Evolutionary conservation across 2,329 filamentous ascomycete genomes (phyloP).

Genomic region (Fusarium kyushuense): DNA sequence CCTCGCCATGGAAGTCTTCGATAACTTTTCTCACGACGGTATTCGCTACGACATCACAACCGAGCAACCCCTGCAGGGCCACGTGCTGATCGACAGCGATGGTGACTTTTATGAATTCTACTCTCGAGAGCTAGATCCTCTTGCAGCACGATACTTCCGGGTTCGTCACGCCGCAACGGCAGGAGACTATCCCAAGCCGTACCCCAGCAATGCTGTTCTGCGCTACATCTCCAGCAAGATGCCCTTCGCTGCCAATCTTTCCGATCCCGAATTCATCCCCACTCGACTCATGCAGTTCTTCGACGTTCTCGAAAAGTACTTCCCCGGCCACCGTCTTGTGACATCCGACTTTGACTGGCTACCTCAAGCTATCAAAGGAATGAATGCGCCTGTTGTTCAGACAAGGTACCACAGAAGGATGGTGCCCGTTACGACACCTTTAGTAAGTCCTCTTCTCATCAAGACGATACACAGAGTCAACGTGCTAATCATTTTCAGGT

Average conservation of each 20-base stretch:
- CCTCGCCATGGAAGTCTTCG: conserved; percentile 96
- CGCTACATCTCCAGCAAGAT: conserved; percentile 72
- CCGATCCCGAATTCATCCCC: conserved; percentile 90
- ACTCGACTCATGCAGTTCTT: conserved; percentile 98
- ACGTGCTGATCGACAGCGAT: conserved; percentile 83
- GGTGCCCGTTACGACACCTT: conserved; percentile 88
- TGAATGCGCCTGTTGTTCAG: conserved; percentile 96
- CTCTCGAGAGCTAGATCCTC: conserved; percentile 80
- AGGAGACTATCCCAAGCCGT: conserved; percentile 73
- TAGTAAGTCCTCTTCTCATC: conserved; percentile 68
- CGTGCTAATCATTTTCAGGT: conserved; percentile 67
- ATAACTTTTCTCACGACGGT: conserved; percentile 96
- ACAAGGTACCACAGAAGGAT: conserved; percentile 89
- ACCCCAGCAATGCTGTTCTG: conserved; percentile 64
- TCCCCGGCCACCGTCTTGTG: conserved; percentile 89
- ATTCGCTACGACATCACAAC: conserved; percentile 90
- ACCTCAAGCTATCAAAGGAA: conserved; percentile 82
- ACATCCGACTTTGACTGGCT: conserved; percentile 91
- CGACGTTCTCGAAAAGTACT: conserved; percentile 86
- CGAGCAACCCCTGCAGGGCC: conserved; percentile 86
- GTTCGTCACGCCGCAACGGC: conserved; percentile 83
- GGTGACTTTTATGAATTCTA: conserved; percentile 98
- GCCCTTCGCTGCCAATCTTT: conserved; percentile 81
- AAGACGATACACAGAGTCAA: not conserved
- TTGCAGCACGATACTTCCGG: conserved; percentile 84